Evolutionary conservation across 352 stramenopile genomes (phyloP), one percentile per base, ranked within the genome.

Genomic region (Phytophthora melonis): DNA sequence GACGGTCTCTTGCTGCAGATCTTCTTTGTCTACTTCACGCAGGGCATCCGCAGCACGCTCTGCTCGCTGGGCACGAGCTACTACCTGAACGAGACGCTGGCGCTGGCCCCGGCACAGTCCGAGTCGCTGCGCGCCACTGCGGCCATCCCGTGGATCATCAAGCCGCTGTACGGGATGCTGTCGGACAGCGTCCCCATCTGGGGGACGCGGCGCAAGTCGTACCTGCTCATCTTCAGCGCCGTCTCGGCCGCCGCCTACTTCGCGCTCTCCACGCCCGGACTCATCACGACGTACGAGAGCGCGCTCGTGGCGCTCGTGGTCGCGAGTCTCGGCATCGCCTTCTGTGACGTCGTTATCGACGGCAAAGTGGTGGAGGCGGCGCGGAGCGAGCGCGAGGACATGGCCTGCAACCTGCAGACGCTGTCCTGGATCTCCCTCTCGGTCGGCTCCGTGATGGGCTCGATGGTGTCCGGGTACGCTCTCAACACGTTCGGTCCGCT

Each of bases 11-110:
- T 94, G 73, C 74, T 92, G 19, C 87, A 94, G 71, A 92, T 94
- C 49, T 94, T 94, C 78, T 94, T 92, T 55, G 87, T 94, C 11
- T 94, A 94, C 83, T 94, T 93, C 54, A 94, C 87, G 18, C 87
- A 94, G 68, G 87, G 87, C 34, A 83, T 94, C 43, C 87, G 87
- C 54, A 91, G 80, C 68, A 94, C 87, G 55, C 75, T 94, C 21
- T 94, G 85, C 69, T 94, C 85, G 13, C 66, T 94, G 13, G 85
- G 87, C 32, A 93, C 87, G 58, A 94, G 87, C 62, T 94, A 93
- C 76, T 94, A 90, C 62, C 72, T 93, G 53, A 94, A 93, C 47
- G 83, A 94, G 75, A 93, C 84, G 60, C 69, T 94, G n/a, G 77
- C 80, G 55, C 73, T 94, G 50, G 75, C 77, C 25, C 87, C 87